Percentiles rank a stretch among this genome's conserved stretches.
phyloP scores from a whole-genome alignment of 306 rosid genomes.

The Castanopsis chinensis region DNA sequence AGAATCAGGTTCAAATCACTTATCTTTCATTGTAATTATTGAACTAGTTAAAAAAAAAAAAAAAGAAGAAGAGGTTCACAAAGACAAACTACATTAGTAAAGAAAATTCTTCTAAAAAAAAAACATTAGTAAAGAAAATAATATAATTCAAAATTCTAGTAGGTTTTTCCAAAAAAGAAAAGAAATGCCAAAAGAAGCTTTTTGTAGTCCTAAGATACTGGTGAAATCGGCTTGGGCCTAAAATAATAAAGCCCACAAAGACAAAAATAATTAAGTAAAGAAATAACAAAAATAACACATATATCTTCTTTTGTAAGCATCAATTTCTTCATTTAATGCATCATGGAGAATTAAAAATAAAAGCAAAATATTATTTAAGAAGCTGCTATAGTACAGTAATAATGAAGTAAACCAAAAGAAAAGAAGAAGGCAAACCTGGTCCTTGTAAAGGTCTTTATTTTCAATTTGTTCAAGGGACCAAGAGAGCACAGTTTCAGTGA shows the following conservation, averaged over 20 bases:
- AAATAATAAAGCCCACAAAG: background rate
- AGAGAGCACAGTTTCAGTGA: constrained; percentile 41
- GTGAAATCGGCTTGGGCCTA: background rate
- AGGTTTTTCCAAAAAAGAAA: background rate
- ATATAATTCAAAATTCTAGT: background rate
- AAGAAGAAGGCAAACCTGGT: constrained; percentile 25
- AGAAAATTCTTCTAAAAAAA: background rate
- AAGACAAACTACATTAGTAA: too few relatives aligned
- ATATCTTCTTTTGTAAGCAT: background rate
- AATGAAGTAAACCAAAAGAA: background rate
- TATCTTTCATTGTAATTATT: rapidly evolving
- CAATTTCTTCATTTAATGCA: background rate
- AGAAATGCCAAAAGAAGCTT: background rate
- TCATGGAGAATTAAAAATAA: background rate
- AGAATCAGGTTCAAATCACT: too few relatives aligned
- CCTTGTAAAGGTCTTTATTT: constrained; percentile 35
- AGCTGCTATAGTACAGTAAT: background rate
- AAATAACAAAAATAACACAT: too few relatives aligned
- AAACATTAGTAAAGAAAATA: background rate
- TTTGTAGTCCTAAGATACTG: background rate
- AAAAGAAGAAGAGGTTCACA: too few relatives aligned
- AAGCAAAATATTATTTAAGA: background rate
- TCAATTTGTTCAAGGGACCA: constrained; percentile 61
- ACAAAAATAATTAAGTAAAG: too few relatives aligned
- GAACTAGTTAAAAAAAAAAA: too few relatives aligned